Base-by-base conservation (phyloP, 2,329 filamentous ascomycete genomes). In the Claviceps fusiformis region DNA sequence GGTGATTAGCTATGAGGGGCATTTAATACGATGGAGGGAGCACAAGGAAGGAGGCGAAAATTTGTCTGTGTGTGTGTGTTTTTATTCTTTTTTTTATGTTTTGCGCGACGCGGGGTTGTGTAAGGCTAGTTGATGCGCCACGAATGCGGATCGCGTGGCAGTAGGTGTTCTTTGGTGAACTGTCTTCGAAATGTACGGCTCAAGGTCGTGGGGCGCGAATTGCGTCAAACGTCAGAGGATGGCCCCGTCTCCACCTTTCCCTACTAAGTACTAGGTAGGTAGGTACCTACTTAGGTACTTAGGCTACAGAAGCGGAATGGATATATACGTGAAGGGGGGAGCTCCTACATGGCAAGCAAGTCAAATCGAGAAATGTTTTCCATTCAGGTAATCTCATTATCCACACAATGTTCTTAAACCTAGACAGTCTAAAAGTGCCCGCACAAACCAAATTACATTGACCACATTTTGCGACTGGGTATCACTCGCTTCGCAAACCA, bases 401-500 rank as follows among this genome's bases (percentile, higher is more conserved):
- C 5, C 35, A 10, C 3, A 37, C 10, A 1, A 33, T 37, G 10
- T 37, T 37, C 35, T 13, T 10, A 13, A 37, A 10, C 35, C 35
- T 37, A 37, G 35, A 37, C 35, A 13, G 35, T 13, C 35, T 37
- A 13, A 43, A 43, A 17, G 27, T 48, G 29, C 46, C 15, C 6
- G 27, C 8, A 10, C 13, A 48, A 48, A n/a, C 17, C 15, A 33
- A 19, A 5, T 24, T 3, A 44, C 43, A 13, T 24, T 24, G 24
- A 24, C 46, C 3, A 33, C 15, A 33, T 35, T 54, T 45, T 37
- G 47, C 35, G 39, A 46, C 51, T 53, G 49, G 54, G 52, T 48
- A 55, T 56, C 50, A 48, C 56, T 48, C 54, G 50, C 54, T 13
- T 54, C 54, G 57, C 50, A 7, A 7, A 17, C 8, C 24, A 35